Conservation (phyloP, 2,329 filamentous ascomycete species). For the Aspergillus nomiae region DNA sequence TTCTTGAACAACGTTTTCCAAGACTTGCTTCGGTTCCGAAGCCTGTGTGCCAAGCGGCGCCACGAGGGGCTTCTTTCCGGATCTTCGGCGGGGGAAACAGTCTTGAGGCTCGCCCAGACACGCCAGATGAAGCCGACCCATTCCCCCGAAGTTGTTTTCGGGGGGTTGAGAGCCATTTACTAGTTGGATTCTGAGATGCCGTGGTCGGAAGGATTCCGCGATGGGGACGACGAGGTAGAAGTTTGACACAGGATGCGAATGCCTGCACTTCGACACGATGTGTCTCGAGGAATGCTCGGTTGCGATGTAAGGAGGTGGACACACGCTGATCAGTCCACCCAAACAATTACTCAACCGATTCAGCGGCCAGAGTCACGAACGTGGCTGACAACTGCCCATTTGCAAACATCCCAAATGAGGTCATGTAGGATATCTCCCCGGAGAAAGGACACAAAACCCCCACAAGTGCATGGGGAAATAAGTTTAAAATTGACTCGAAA, state of each 20-base stretch:
- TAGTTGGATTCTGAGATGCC: neutral
- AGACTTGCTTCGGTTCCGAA: conserved; percentile 1
- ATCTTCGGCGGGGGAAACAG: neutral
- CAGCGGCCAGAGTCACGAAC: too few species aligned
- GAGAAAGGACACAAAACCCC: neutral
- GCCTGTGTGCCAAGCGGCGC: neutral
- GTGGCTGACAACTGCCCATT: neutral
- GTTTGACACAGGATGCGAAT: neutral
- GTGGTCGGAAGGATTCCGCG: neutral
- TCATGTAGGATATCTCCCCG: neutral
- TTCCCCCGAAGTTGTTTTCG: neutral
- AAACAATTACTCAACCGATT: neutral
- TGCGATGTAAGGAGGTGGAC: neutral
- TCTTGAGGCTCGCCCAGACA: neutral
- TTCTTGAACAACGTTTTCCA: neutral
- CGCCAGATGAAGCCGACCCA: neutral
- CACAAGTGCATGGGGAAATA: neutral
- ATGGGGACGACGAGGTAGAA: neutral
- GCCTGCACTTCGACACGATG: neutral
- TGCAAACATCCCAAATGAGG: neutral
- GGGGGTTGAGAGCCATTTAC: neutral
- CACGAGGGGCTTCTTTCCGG: neutral
- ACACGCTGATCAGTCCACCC: neutral
- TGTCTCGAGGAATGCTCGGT: neutral
- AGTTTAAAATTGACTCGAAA: neutral